Evolutionary conservation across 345 rosid species (phyloP).

Genomic region (Sapria himalayana): DNA sequence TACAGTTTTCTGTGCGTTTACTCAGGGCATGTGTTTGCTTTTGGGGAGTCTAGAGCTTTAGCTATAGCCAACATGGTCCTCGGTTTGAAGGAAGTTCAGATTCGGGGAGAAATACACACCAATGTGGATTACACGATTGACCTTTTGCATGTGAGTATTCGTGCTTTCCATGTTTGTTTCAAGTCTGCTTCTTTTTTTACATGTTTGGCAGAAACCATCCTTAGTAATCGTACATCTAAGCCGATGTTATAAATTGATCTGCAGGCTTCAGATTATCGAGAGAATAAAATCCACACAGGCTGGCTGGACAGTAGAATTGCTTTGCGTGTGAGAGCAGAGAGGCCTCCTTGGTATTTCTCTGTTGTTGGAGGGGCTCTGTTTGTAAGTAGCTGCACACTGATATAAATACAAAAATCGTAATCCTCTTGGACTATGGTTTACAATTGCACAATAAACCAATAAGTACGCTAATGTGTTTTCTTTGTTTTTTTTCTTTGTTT

Average conservation of each 20-base stretch:
- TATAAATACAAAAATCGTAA: background rate
- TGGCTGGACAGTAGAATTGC: constrained; percentile 99
- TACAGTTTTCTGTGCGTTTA: constrained; percentile 4
- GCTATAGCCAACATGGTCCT: constrained; percentile 99
- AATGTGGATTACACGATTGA: constrained; percentile 95
- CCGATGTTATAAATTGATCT: constrained; percentile 10
- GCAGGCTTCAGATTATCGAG: constrained; percentile 92
- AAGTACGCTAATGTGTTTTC: too few relatives aligned
- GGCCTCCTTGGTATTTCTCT: constrained; percentile 99
- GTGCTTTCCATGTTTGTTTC: too few relatives aligned
- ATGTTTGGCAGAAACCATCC: too few relatives aligned
- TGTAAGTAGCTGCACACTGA: constrained; percentile 27
- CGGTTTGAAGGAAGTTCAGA: constrained; percentile 95
- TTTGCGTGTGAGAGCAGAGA: constrained; percentile 97
- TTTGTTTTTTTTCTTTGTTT: constrained; percentile 9
- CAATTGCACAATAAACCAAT: too few relatives aligned
- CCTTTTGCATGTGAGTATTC: constrained; percentile 80
- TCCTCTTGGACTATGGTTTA: background rate
- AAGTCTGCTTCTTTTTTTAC: too few relatives aligned
- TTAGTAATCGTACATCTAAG: too few relatives aligned
- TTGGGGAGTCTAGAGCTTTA: constrained; percentile 94
- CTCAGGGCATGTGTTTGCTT: constrained; percentile 90
- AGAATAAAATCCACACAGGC: constrained; percentile 94
- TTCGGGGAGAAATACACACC: constrained; percentile 92
- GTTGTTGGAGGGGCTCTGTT: constrained; percentile 95